Evolutionary conservation across 306 rosid species (phyloP).

Genomic region (Dicorynia guianensis): DNA sequence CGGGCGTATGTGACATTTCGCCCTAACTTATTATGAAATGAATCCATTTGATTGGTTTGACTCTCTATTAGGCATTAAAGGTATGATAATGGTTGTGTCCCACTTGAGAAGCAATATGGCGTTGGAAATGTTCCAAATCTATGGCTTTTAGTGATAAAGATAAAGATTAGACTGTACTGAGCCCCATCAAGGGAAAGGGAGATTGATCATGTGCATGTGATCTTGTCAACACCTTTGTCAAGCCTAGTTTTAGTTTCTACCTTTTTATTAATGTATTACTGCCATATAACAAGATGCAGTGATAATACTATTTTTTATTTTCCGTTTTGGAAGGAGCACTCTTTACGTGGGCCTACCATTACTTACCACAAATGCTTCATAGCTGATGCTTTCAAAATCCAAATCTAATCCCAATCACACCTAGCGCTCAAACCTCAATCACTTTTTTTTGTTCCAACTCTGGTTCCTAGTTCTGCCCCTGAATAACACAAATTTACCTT

Average conservation of each 20-base stretch:
- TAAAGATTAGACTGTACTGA: slow-evolving; percentile 3
- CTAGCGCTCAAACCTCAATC: slow-evolving; percentile 14
- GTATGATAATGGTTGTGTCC: slow-evolving; percentile 15
- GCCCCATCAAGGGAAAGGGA: neutral
- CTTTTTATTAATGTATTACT: neutral
- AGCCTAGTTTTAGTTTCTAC: neutral
- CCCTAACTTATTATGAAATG: too few species aligned
- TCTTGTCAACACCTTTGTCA: neutral
- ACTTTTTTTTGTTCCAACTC: slow-evolving; percentile 11
- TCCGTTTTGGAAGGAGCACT: slow-evolving; percentile 24
- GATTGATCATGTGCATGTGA: slow-evolving; percentile 14
- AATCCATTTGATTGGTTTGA: slow-evolving; percentile 22
- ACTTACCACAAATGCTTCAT: neutral
- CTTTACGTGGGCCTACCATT: slow-evolving; percentile 4
- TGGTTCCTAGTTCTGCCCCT: neutral
- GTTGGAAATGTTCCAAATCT: slow-evolving; percentile 28
- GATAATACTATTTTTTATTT: neutral
- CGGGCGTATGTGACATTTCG: too few species aligned
- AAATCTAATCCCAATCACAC: slow-evolving; percentile 17
- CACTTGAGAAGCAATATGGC: slow-evolving; percentile 11
- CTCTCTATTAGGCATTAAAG: slow-evolving; percentile 22
- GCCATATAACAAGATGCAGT: neutral
- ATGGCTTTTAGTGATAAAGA: slow-evolving; percentile 15
- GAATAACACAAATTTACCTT: neutral
- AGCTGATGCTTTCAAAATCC: slow-evolving; percentile 30